Conservation (phyloP, 2,329 filamentous ascomycete genomes). For the Penicillium sp. region DNA sequence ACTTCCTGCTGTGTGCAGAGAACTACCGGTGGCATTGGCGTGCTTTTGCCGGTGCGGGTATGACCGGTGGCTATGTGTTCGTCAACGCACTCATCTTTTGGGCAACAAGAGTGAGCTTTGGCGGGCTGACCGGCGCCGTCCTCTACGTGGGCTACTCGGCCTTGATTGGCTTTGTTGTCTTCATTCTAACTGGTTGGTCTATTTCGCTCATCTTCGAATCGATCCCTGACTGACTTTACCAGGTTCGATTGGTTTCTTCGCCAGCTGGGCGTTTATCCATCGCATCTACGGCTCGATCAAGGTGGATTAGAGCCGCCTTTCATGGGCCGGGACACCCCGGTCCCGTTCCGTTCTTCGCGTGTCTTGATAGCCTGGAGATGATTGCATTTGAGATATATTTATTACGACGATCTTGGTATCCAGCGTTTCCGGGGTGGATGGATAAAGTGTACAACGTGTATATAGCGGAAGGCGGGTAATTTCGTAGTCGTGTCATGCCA, state of each 20-base stretch:
- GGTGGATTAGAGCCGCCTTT: slow-evolving; percentile 66
- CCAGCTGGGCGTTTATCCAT: slow-evolving; percentile 89
- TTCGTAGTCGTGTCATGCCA: slow-evolving; percentile 17
- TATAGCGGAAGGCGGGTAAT: background rate
- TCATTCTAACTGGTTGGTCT: slow-evolving; percentile 83
- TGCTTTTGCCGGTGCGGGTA: slow-evolving; percentile 85
- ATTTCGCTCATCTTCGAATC: background rate
- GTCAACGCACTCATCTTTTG: slow-evolving; percentile 88
- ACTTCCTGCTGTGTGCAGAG: slow-evolving; percentile 92
- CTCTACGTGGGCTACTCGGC: slow-evolving; percentile 92
- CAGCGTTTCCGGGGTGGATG: background rate
- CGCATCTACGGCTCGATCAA: slow-evolving; percentile 98
- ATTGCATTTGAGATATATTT: slow-evolving; percentile 7
- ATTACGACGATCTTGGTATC: background rate
- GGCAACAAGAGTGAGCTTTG: slow-evolving; percentile 80
- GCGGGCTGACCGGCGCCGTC: slow-evolving; percentile 79
- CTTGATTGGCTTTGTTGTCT: slow-evolving; percentile 85
- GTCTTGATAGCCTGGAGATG: slow-evolving; percentile 7
- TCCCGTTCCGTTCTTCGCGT: slow-evolving; percentile 1
- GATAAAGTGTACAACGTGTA: background rate
- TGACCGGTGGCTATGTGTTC: slow-evolving; percentile 89
- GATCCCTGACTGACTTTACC: slow-evolving; percentile 1
- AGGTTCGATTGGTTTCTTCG: slow-evolving; percentile 95
- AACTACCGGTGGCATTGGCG: slow-evolving; percentile 99
- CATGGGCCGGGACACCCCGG: slow-evolving; percentile 3